Conservation (phyloP, 768 basidiomycete species). For the Russula sp. region DNA sequence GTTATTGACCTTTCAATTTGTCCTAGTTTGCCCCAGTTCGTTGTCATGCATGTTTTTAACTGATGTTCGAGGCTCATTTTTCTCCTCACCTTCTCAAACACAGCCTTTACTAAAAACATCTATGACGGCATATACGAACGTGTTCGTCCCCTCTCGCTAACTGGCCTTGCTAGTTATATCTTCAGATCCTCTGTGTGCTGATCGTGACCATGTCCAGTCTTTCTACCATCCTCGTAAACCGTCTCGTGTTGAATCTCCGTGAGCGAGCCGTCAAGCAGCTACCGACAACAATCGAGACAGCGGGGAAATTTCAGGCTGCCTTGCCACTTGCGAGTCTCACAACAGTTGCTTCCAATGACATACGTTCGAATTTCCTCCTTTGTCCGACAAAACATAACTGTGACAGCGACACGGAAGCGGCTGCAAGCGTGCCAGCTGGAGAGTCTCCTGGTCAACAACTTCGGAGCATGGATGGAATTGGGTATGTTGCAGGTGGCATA, state of each 20-base stretch:
- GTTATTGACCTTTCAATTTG: neutral
- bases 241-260: conserved; percentile 24
- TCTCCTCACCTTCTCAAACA: neutral
- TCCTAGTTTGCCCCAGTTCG: conserved; percentile 17
- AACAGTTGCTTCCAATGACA: no score
- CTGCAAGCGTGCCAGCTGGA: no score
- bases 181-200: neutral
- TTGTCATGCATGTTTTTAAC: neutral
- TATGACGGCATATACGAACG: conserved; percentile 14
- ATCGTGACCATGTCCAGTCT: conserved; percentile 2
- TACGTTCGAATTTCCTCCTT: neutral
- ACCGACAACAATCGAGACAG: conserved; percentile 10
- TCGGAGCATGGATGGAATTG: neutral
- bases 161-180: neutral
- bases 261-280: neutral
- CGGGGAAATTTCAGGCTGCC: conserved; percentile 10
- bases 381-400: neutral
- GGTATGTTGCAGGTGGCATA: neutral
- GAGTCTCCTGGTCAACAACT: neutral
- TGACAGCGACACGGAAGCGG: neutral
- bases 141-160: conserved; percentile 14
- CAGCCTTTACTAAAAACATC: conserved; percentile 14
- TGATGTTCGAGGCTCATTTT: neutral
- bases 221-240: conserved; percentile 18
- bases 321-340: neutral